A percentile compares a stretch with the other conserved stretches of the same genome.
phyloP scores from a whole-genome alignment of 257 asterid genomes.

The Hygrophila difformis region DNA sequence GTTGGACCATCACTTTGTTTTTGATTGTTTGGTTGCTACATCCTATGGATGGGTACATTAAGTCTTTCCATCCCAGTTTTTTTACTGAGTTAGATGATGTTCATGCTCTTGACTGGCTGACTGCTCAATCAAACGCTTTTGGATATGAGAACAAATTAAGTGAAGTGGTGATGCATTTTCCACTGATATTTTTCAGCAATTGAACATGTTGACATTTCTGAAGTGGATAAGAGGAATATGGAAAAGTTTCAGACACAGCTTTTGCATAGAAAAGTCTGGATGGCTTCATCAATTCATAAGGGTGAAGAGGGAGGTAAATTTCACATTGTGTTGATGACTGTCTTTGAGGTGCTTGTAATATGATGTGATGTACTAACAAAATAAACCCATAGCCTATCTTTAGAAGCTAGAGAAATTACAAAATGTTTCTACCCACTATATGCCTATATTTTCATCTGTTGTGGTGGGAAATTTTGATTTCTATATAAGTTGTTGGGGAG shows the following conservation, averaged over 20 bases:
- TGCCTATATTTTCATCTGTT: neutral
- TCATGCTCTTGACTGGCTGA: slow-evolving; percentile 13
- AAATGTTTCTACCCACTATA: neutral
- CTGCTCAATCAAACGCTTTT: slow-evolving; percentile 3
- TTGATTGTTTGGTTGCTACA: too few relatives aligned
- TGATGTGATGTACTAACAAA: slow-evolving; percentile 3
- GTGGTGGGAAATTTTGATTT: slow-evolving; percentile 2
- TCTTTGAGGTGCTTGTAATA: neutral
- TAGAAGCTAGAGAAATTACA: slow-evolving; percentile 3
- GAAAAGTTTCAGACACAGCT: slow-evolving; percentile 45
- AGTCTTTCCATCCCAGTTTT: too few relatives aligned
- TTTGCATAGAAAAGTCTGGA: slow-evolving; percentile 64
- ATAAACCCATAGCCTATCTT: slow-evolving; percentile 5
- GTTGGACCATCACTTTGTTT: too few relatives aligned
- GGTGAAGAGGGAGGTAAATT: slow-evolving; percentile 77
- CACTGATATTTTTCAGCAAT: slow-evolving; percentile 30
- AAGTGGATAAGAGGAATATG: slow-evolving; percentile 26
- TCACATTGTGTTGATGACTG: slow-evolving; percentile 9
- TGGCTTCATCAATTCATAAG: slow-evolving; percentile 89
- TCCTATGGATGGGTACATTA: too few relatives aligned
- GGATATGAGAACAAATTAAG: slow-evolving; percentile 4
- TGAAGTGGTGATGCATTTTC: neutral
- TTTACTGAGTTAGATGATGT: too few relatives aligned
- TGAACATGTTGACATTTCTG: slow-evolving; percentile 31
- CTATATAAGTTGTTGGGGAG: slow-evolving; percentile 2